Evolutionary conservation across 2,329 filamentous ascomycete species (phyloP).

Genomic region (Plectosphaerella plurivora): DNA sequence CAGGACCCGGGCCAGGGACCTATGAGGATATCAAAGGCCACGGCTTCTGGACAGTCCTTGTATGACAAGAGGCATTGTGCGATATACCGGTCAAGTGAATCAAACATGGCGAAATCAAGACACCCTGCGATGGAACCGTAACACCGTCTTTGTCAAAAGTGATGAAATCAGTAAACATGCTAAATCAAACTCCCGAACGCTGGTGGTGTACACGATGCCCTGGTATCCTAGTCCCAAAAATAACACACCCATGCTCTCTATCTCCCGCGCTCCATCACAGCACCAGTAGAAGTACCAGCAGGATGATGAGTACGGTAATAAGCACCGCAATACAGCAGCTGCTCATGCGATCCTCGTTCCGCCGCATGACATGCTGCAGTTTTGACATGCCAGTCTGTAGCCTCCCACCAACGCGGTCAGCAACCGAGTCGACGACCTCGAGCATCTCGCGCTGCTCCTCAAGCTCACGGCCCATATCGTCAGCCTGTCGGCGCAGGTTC

Average conservation of each 20-base stretch:
- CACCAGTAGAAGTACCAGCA: slow-evolving; percentile 73
- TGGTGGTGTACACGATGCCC: neutral
- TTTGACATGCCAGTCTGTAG: slow-evolving; percentile 83
- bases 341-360: slow-evolving; percentile 84
- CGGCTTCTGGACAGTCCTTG: no score
- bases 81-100: no score
- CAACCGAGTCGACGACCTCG: slow-evolving; percentile 76
- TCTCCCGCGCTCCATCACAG: slow-evolving; percentile 32
- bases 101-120: no score
- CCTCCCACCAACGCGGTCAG: slow-evolving; percentile 82
- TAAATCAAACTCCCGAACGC: neutral
- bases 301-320: slow-evolving; percentile 81
- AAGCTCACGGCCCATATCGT: slow-evolving; percentile 92
- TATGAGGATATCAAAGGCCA: no score
- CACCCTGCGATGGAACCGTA: no score
- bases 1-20: no score
- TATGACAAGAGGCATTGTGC: no score
- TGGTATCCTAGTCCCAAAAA: neutral
- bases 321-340: slow-evolving; percentile 88
- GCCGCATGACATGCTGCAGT: slow-evolving; percentile 76
- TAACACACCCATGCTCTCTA: neutral
- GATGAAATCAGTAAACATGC: no score
- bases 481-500: slow-evolving; percentile 82
- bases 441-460: slow-evolving; percentile 93
- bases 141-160: no score